Percentiles rank a stretch among this genome's conserved stretches.
phyloP scores from a whole-genome alignment of 441 rosid genomes.

The Populus hybrid region DNA sequence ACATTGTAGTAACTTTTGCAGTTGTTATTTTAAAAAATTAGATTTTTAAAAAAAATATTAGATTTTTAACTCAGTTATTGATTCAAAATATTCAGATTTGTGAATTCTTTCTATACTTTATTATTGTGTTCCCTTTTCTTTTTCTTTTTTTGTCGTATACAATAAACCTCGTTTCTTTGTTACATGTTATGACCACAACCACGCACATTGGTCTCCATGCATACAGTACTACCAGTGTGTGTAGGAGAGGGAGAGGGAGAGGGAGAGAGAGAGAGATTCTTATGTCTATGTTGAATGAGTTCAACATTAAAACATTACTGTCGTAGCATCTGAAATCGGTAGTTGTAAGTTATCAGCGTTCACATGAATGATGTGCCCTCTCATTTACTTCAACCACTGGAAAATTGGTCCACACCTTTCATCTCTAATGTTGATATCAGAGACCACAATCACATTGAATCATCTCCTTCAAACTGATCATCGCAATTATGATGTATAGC shows the following conservation, averaged over 20 bases:
- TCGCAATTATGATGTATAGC: background rate
- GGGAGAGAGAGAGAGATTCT: slow-evolving; percentile 1
- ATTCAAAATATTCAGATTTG: background rate
- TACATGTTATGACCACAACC: background rate
- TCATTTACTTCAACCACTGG: slow-evolving; percentile 35
- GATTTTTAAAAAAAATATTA: no score
- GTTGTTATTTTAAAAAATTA: no score
- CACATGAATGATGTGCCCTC: slow-evolving; percentile 42
- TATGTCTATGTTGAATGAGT: background rate
- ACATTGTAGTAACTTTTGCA: background rate
- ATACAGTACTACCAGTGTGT: background rate
- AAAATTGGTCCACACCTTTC: slow-evolving; percentile 38
- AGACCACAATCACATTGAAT: background rate
- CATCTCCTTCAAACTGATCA: no score
- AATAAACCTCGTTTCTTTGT: background rate
- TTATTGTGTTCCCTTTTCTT: background rate
- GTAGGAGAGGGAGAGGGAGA: background rate
- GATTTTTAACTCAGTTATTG: background rate
- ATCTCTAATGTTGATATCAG: slow-evolving; percentile 30
- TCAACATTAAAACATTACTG: slow-evolving; percentile 12
- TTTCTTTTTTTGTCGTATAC: background rate
- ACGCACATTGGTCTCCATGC: background rate
- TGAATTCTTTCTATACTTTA: background rate
- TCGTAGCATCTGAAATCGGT: slow-evolving; percentile 31
- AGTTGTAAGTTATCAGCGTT: slow-evolving; percentile 36